Evolutionary conservation across 2,329 filamentous ascomycete species (phyloP).

Genomic region (Botrytis fragariae): DNA sequence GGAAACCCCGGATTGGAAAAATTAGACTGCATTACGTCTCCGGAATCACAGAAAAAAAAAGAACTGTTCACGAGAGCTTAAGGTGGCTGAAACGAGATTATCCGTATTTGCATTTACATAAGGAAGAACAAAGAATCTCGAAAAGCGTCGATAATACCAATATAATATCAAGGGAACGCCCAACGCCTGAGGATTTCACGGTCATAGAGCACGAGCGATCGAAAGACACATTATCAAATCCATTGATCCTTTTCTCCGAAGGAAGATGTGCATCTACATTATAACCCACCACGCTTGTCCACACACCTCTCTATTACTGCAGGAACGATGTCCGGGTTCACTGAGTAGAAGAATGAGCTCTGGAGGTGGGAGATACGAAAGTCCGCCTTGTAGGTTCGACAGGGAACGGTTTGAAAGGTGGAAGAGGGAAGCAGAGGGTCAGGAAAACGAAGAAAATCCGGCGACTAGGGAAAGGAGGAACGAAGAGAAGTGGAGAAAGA

Average conservation of each 20-base stretch:
- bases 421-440: not conserved
- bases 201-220: constrained; percentile 46
- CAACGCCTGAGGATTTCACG: constrained; percentile 35
- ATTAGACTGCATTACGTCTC: not conserved
- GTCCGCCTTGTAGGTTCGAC: not conserved
- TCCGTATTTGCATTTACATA: not conserved
- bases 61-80: not conserved
- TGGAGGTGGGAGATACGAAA: not conserved
- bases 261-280: not conserved
- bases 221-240: not conserved
- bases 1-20: not conserved
- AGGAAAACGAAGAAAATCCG: too few species aligned
- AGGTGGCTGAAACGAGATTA: not conserved
- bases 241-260: not conserved
- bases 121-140: not conserved
- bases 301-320: not conserved
- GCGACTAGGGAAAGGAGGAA: not conserved
- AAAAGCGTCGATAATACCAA: not conserved
- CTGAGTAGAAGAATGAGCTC: not conserved
- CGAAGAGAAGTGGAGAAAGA: not conserved
- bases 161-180: not conserved
- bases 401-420: not conserved
- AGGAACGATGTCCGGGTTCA: not conserved
- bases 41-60: not conserved
- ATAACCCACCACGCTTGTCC: not conserved